A percentile compares a stretch with the other conserved stretches of the same genome.
Evolutionary conservation across 176 grass and related monocot genomes (phyloP).

Genomic region (Canna indica): DNA sequence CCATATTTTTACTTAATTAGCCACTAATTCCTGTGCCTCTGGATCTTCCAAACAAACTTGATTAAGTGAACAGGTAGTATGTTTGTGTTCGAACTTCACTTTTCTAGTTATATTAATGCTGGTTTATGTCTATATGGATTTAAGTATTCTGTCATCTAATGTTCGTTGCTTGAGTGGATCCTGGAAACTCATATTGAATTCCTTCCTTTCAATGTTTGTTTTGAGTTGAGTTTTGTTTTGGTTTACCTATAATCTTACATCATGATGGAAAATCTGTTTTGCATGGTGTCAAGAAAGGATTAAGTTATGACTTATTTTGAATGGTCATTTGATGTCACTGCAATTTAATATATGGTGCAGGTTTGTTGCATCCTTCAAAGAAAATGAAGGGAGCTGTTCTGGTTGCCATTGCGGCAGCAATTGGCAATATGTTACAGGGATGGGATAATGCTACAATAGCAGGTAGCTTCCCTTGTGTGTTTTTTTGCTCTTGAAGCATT

Average conservation of each 20-base stretch:
- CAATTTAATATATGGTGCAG: neutral
- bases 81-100: neutral
- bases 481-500: neutral
- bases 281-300: neutral
- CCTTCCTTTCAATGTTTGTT: neutral
- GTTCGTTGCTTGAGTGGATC: neutral
- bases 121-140: neutral
- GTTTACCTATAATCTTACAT: neutral
- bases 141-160: neutral
- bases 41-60: neutral
- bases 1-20: too few relatives aligned
- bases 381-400: conserved; percentile 56
- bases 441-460: conserved; percentile 97
- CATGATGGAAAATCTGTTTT: neutral
- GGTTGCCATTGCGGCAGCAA: conserved; percentile 53
- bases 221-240: neutral
- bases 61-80: neutral
- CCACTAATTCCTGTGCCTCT: neutral
- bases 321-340: neutral
- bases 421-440: conserved; percentile 78
- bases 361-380: neutral
- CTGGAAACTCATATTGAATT: neutral
- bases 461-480: conserved; percentile 3
- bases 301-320: neutral
- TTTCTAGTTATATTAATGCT: neutral